Conservation (phyloP, 371 early-diverging fungal species). For the Parasitella parasitica region DNA sequence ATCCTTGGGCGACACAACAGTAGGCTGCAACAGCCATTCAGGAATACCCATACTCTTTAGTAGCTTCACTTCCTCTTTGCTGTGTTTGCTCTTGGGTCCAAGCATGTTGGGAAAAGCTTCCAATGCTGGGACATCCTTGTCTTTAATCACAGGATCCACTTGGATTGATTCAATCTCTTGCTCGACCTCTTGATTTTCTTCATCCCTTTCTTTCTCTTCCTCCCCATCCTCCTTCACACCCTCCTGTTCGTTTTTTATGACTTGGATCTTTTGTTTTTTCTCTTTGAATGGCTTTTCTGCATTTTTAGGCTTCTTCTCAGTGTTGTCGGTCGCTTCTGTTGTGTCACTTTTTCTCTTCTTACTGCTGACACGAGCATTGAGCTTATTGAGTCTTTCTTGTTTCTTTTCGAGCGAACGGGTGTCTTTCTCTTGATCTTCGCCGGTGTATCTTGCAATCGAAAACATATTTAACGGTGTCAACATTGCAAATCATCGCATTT, state of each 20-base stretch:
- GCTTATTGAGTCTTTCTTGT: constrained; percentile 25
- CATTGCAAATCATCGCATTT: not conserved
- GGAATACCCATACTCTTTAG: constrained; percentile 74
- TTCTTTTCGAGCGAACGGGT: constrained; percentile 25
- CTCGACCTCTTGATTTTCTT: not conserved
- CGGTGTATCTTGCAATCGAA: constrained; percentile 35
- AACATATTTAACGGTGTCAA: too few species aligned
- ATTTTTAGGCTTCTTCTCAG: not conserved
- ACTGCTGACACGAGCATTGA: constrained; percentile 20
- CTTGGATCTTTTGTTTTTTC: not conserved
- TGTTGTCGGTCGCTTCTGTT: not conserved
- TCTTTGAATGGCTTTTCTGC: not conserved
- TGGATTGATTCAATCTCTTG: not conserved
- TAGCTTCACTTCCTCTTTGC: constrained; percentile 37
- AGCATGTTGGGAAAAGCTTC: constrained; percentile 46
- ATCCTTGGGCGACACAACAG: constrained; percentile 62
- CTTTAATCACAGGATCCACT: constrained; percentile 3
- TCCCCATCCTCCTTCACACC: constrained; percentile 8
- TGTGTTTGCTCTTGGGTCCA: constrained; percentile 24
- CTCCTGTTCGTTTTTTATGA: not conserved
- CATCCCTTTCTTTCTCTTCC: not conserved
- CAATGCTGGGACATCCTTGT: constrained; percentile 25
- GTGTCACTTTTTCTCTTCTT: constrained; percentile 20
- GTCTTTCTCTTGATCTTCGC: constrained; percentile 31
- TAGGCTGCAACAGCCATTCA: constrained; percentile 83